Evolutionary conservation across 2,329 filamentous ascomycete genomes (phyloP), one percentile per base, ranked within the genome.

Genomic region (Aspergillus hortae): DNA sequence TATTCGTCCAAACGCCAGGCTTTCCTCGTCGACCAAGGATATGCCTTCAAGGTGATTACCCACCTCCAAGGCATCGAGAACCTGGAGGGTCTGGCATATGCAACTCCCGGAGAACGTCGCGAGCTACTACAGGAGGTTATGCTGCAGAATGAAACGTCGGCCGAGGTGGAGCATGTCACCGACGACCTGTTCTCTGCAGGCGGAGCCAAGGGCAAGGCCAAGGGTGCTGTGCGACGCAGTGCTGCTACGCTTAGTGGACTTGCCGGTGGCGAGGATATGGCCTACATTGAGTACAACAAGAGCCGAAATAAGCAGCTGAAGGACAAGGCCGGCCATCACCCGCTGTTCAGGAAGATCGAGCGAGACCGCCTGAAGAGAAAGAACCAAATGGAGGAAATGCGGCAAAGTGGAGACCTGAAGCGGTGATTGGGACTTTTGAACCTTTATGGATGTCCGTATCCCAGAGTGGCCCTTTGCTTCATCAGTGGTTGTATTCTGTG

Each of bases 11-110:
- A 96, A 72, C 84, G 94, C 9, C 94, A 99, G 72, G 92, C 94
- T 1, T 99, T 99, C 76, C 79, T 99, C 1, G 92, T 99, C 19
- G 94, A 99, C 60, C 94, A 99, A 72, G 94, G 94, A 9, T 99
- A 99, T 68, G 92, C 94, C 0, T 99, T 99, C 81, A 97, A 97
- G 69, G 92, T 97, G 56, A 99, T 99, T 68, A 99, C 94, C 0
- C 90, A 95, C 65, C 80, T 99, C 6, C 87, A 92, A 64, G 94
- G 92, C 46, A 90, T 99, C 57, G 90, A 96, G 55, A 83, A 89
- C 53, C 87, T 92, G 48, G 85, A 88, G 0, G 85, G 86, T 0
- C 80, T 99, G 1, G 88, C 87, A 2, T 97, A 95, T 67, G 83
- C 83, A 2, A 89, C 89, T 1, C 82, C 90, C 0, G 78, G 83